phyloP scores from a whole-genome alignment of 208 protist genomes.

The Crithidia fasciculata region DNA sequence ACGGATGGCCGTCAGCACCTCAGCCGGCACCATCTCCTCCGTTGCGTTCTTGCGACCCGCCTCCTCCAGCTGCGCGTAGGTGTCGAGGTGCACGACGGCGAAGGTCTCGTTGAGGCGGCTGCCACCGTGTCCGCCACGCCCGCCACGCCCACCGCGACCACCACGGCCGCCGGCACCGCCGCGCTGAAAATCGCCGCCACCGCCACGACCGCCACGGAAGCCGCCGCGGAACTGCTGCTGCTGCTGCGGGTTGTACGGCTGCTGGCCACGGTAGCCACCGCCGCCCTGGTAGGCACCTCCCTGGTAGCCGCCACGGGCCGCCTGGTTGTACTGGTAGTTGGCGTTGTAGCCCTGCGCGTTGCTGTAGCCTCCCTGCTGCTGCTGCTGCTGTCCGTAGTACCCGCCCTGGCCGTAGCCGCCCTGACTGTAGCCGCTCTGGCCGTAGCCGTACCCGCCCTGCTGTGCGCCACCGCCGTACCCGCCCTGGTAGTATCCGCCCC shows the following conservation, averaged over 20 bases:
- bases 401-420: conserved; percentile 19
- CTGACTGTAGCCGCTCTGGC: not conserved
- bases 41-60: conserved; percentile 58
- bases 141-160: conserved; percentile 26
- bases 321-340: conserved; percentile 8
- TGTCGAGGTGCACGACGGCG: conserved; percentile 73
- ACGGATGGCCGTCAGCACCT: conserved; percentile 44
- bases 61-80: conserved; percentile 73
- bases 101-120: conserved; percentile 36
- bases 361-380: conserved; percentile 22
- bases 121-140: conserved; percentile 24
- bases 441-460: conserved; percentile 7
- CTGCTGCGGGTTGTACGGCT: conserved; percentile 17
- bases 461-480: conserved; percentile 8
- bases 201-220: conserved; percentile 31
- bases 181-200: conserved; percentile 19
- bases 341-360: conserved; percentile 22
- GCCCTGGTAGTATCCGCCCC: conserved; percentile 17
- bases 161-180: conserved; percentile 27
- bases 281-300: conserved; percentile 16
- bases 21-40: conserved; percentile 44
- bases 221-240: conserved; percentile 7
- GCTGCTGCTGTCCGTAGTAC: conserved; percentile 27
- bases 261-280: conserved; percentile 8
- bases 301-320: conserved; percentile 25